phyloP scores from a whole-genome alignment of 305 asterid species.

The Fraxinus greggii region DNA sequence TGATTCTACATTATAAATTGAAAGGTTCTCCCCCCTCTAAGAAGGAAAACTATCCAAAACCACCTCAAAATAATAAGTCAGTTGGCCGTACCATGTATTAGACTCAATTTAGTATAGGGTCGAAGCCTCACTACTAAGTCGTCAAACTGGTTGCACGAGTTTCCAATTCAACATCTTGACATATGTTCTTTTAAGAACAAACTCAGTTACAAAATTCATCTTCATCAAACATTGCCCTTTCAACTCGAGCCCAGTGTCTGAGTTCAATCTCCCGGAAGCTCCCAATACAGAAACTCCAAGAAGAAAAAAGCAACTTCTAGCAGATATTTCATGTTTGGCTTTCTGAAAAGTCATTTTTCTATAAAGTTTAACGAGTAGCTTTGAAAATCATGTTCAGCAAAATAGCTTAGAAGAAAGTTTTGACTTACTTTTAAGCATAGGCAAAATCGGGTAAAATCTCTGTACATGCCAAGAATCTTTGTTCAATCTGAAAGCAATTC shows the following conservation, averaged over 20 bases:
- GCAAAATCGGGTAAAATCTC: slow-evolving; percentile 9
- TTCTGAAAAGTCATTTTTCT: neutral
- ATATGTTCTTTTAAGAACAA: slow-evolving; percentile 2
- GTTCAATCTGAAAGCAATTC: slow-evolving; percentile 64
- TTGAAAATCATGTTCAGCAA: neutral
- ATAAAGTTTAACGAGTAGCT: neutral
- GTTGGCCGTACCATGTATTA: neutral
- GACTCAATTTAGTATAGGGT: neutral
- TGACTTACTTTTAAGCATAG: neutral
- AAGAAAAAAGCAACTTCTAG: neutral
- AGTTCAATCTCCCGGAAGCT: slow-evolving; percentile 22
- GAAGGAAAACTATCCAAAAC: neutral
- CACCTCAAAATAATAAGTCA: neutral
- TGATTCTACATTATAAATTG: neutral
- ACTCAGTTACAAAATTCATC: slow-evolving; percentile 3
- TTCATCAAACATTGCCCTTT: slow-evolving; percentile 12
- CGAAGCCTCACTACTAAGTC: slow-evolving; percentile 22
- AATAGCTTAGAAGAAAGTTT: neutral
- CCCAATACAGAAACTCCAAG: slow-evolving; percentile 14
- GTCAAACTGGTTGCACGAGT: slow-evolving; percentile 15
- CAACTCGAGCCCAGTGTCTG: slow-evolving; percentile 5
- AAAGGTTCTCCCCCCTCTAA: neutral
- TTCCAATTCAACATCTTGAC: slow-evolving; percentile 1
- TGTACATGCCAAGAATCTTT: neutral
- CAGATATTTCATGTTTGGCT: neutral